Base-by-base conservation (phyloP, 495 filamentous ascomycete genomes). In the Aspergillus kassunensis region DNA sequence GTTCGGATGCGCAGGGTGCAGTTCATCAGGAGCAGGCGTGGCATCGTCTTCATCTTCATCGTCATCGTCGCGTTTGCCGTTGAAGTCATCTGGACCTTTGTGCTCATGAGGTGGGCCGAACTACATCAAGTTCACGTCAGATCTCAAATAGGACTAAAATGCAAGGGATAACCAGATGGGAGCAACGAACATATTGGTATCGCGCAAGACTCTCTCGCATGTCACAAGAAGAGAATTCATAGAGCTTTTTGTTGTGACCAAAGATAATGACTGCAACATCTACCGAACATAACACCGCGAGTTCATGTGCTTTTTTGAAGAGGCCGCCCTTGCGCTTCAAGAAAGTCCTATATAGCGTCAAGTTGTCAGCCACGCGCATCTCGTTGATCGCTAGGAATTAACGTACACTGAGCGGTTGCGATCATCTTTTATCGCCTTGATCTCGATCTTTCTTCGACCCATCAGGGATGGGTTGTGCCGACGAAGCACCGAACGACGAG, bases 371-470 rank as follows among this genome's bases (percentile, higher is more conserved):
- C 8, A 37, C 25, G 23, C 43, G 27, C n/a, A 42, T 12, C 19
- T 24, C 2, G 8, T 3, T 27, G 24, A 34, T 46, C n/a, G 46
- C 46, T 41, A 33, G 34, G 39, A 57, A 43, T 40, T 49, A 46
- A 80, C 91, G 77, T 89, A 97, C 92, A 96, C 93, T 57, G 92
- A 97, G 65, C 93, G 90, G 66, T 98, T 98, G 64, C 93, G 83
- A 69, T 98, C 93, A 83, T 98, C 93, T 76, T 96, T 96, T 79
- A 98, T 98, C 49, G 95, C 88, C 76, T 97, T 97, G 80, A 98
- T 98, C 75, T 97, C 93, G 68, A 98, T 98, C 85, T 89, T 87
- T 67, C 83, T 72, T 58, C 83, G 75, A 62, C 83, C 83, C 83
- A 87, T 87, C 51, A 45, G 60, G 63, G 50, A 50, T 23, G 44